Base-by-base conservation (phyloP, 164 flowering plant genomes). In the Stephania japonica region DNA sequence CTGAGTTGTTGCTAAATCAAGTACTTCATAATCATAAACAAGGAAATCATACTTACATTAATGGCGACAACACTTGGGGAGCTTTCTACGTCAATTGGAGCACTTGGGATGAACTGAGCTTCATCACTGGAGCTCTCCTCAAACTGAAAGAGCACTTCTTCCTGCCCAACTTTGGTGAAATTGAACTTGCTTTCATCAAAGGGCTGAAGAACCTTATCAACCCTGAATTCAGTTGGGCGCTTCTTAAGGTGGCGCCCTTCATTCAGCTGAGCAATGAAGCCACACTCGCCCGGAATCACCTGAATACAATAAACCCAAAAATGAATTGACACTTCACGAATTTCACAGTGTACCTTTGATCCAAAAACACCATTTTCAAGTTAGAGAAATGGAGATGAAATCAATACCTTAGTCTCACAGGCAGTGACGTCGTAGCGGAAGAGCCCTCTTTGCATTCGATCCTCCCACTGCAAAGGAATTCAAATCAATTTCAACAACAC, bases 81-180 rank as follows among this genome's bases (percentile, higher is more conserved):
- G 16, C 72, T 80, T 7, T 76, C 72, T 25, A 69, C 71, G 68
- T 42, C 70, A 14, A 82, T 71, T 21, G 86, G 82, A 2, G 91
- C 83, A 53, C 73, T 73, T 12, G 86, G 83, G 71, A 74, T 70
- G 81, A 79, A 91, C 11, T 78, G 81, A 42, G 81, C 59, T 44
- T 77, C 69, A 24, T 72, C 68, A 23, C 80, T 85, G 38, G 82
- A 78, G 70, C 86, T 84, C 53, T 79, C 83, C 65, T 89, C 87
- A 71, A 92, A 92, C 75, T 81, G 78, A 78, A 92, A 91, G 61
- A 91, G 88, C 62, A 88, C 88, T 76, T 93, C 97, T 72, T 93
- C 98, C 71, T 93, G 92, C 12, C 98, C 98, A 77, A 91, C 88
- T 76, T 93, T 91, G 61, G 92, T 90, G 84, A 93, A 93, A 72